Base-by-base conservation (phyloP, 169 alveolate genomes). In the Plasmodium inui region DNA sequence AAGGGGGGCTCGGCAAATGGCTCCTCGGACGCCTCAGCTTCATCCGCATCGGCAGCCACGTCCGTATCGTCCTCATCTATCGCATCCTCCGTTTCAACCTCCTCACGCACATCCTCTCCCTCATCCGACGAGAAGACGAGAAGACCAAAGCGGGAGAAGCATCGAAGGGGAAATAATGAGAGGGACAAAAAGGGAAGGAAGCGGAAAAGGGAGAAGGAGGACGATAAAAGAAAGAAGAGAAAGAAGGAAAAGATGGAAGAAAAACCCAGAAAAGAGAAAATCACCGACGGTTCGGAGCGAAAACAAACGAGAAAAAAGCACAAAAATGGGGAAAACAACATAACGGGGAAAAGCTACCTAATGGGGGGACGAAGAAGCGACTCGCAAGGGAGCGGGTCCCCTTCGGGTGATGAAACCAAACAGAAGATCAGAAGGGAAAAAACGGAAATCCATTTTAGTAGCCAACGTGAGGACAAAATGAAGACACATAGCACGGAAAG, bases 81-180 rank as follows among this genome's bases (percentile, higher is more conserved):
- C 30, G 50, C 26, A 55, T 53, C 41, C 61, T 86, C 70, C 70
- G 41, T n/a, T 67, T 67, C 76, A 1, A 0, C 8, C 37, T 67
- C 76, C 22, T 67, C 76, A 67, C 76, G 14, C 37, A 28, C 30
- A 0, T 67, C 10, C 34, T 28, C 37, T 67, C 6, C 34, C 70
- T 37, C 67, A 50, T 22, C 76, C 57, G 57, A 78, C 28, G 76
- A 84, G 55, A 78, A 28, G 70, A 78, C 44, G 44, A 88, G 8
- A 76, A 88, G 81, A 61, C 37, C 74, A 46, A 88, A 55, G 70
- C 53, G 70, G 17, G 88, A 88, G 34, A 55, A 88, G 30, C 70
- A 37, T 79, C 61, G 81, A 53, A 76, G 82, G 78, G 26, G 22
- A 12, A 22, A 34, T 3, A 78, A 22, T 70, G 81, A 88, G 26